Percentiles rank a stretch among this genome's conserved stretches.
Conservation (phyloP, 331 rosid species). For the Spiraea crenata region DNA sequence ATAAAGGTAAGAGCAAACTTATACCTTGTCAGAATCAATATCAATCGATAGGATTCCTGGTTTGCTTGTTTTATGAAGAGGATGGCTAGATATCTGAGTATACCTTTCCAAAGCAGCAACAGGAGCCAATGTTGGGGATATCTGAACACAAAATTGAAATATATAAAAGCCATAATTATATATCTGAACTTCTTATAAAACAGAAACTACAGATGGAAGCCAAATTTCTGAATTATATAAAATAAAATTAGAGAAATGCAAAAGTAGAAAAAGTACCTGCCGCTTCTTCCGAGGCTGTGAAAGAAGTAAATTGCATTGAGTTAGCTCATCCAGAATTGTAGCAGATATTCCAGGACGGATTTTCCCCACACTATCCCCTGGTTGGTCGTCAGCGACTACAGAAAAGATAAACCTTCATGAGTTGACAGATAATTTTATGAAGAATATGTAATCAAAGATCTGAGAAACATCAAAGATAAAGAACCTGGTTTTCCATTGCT, state of each 20-base stretch:
- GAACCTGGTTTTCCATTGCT: conserved; percentile 92
- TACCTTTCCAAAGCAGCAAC: conserved; percentile 74
- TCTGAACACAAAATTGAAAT: conserved; percentile 40
- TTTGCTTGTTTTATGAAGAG: conserved; percentile 92
- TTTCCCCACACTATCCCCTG: conserved; percentile 62
- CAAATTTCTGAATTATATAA: not conserved
- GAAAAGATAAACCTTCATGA: conserved; percentile 11
- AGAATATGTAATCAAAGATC: not conserved
- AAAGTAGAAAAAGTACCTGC: conserved; percentile 46
- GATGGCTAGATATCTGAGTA: conserved; percentile 97
- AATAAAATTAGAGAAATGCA: conserved; percentile 2
- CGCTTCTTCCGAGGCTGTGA: conserved; percentile 90
- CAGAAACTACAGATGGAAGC: not conserved
- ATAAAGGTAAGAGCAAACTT: not conserved
- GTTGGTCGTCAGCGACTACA: conserved; percentile 61
- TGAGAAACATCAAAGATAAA: not conserved
- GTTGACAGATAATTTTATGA: conserved; percentile 13
- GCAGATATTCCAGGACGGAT: conserved; percentile 69
- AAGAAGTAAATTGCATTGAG: conserved; percentile 84
- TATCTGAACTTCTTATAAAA: not conserved
- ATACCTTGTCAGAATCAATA: conserved; percentile 70
- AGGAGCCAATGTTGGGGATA: conserved; percentile 79
- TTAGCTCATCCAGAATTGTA: conserved; percentile 60
- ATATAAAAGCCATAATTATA: not conserved
- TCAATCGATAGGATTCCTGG: conserved; percentile 88